Evolutionary conservation across 2,329 filamentous ascomycete genomes (phyloP).

Genomic region (Cladosporium halotolerans): DNA sequence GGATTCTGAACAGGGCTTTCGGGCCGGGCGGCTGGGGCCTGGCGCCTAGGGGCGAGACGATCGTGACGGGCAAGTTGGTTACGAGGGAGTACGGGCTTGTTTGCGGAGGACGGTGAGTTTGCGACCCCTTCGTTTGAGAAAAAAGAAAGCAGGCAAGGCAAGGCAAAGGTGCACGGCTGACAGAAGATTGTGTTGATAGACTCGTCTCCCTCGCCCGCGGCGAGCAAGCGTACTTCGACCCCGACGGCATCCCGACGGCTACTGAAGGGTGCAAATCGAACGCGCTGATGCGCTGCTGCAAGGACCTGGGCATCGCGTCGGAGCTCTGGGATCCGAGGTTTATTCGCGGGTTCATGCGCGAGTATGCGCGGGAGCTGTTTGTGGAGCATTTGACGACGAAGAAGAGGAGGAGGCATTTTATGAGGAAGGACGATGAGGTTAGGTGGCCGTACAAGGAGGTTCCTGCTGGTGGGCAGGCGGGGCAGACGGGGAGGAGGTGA

Average conservation of each 20-base stretch:
- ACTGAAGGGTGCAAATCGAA: constrained; percentile 98
- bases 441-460: constrained; percentile 56
- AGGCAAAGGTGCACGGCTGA: neutral
- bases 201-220: constrained; percentile 88
- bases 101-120: constrained; percentile 67
- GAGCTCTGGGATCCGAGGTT: constrained; percentile 96
- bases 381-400: constrained; percentile 83
- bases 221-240: constrained; percentile 87
- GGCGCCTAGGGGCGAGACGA: constrained; percentile 77
- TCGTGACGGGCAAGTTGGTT: constrained; percentile 71
- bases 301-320: constrained; percentile 88
- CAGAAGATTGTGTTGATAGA: constrained; percentile 40
- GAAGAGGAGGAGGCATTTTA: constrained; percentile 82
- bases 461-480: neutral
- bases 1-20: constrained; percentile 85
- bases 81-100: constrained; percentile 93
- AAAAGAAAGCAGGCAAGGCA: neutral
- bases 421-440: constrained; percentile 74
- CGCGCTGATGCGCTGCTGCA: constrained; percentile 95
- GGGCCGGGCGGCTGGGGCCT: constrained; percentile 94
- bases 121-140: too few relatives aligned
- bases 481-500: neutral
- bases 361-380: constrained; percentile 72
- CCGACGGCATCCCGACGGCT: constrained; percentile 85
- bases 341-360: constrained; percentile 73